These are phyloP conservation scores for Quercus agrifolia DNA, from an alignment of 306 rosid species.

Conservation along the genomic window DNA sequence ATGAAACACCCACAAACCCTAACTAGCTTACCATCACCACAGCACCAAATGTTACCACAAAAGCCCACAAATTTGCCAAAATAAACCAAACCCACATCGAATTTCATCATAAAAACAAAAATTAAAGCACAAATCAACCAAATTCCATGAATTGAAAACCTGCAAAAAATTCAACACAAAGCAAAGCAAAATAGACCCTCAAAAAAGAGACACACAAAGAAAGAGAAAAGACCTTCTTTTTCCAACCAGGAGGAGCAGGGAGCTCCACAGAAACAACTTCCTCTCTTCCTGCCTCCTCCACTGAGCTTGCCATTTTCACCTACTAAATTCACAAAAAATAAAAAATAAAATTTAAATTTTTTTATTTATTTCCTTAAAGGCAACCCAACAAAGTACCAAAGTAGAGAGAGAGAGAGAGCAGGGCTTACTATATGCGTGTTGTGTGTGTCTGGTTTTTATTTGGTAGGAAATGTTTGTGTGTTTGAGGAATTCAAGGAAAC, in stretches of 20 bases:
- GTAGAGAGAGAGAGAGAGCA: not conserved
- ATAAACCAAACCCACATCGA: conserved; percentile 12
- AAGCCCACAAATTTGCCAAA: conserved; percentile 26
- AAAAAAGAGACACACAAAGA: not conserved
- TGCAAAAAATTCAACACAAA: conserved; percentile 1
- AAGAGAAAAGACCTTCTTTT: conserved; percentile 60
- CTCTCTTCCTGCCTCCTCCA: conserved; percentile 54
- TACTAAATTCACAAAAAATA: conserved; percentile 27
- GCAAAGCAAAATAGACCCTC: not conserved
- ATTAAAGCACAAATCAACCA: conserved; percentile 2
- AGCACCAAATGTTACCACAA: conserved; percentile 27
- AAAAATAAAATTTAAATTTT: no score
- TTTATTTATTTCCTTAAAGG: not conserved
- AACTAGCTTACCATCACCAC: conserved; percentile 9
- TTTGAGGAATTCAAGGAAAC: not conserved
- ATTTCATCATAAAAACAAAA: conserved; percentile 17
- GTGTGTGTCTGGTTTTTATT: conserved; percentile 4
- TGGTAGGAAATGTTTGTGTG: not conserved
- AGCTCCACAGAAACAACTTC: conserved; percentile 82
- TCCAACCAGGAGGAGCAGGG: conserved; percentile 97
- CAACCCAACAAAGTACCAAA: conserved; percentile 2
- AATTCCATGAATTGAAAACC: conserved; percentile 8
- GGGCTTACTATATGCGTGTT: conserved; percentile 10
- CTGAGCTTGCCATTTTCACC: conserved; percentile 85
- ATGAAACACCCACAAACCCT: conserved; percentile 41